Base-by-base conservation (phyloP, 495 filamentous ascomycete genomes). In the Achaetomiella virescens region DNA sequence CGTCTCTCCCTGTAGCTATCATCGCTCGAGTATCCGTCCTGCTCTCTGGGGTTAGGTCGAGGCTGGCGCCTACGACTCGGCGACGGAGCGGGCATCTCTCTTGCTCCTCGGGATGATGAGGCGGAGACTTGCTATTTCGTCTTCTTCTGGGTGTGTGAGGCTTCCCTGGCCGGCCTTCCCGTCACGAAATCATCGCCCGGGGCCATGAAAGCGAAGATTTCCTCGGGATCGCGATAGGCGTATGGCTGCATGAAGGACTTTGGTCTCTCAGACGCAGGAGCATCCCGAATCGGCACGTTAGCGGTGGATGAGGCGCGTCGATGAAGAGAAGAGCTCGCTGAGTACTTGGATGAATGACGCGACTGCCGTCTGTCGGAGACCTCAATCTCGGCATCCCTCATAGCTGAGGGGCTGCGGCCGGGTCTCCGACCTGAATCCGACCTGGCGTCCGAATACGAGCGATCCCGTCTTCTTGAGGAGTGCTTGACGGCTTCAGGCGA, bases 401-500 rank as follows among this genome's bases (percentile, higher is more conserved):
- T 58, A 11, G 46, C 41, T 6, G 63, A 59, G 12, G 52, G 41
- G 33, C 58, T 61, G 8, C 58, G 62, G 12, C 22, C 38, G 7
- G 63, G 33, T 14, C 41, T 24, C 12, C 42, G 35, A 25, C 47
- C 46, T 2, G 47, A 17, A 17, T 51, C 55, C 24, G 56, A 40
- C 10, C 60, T 62, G 35, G 57, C 38, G 52, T 71, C 68, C 44
- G 70, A 70, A 38, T 76, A 76, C 1, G 65, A 60, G 17, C 72
- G 62, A n/a, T 75, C 73, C 6, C 73, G 70, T 17, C 70, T 66
- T 17, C 65, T 62, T 3, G 66, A 62, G 0, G 60, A 58, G 11
- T 75, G 62, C 51, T 68, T 70, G 54, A 73, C 69, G 10, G 71
- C 57, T 33, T 71, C 52, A 22, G 72, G 66, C 6, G 61, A 59